Evolutionary conservation across 2,329 filamentous ascomycete species (phyloP).

Genomic region (Rhynchosporium secalis): DNA sequence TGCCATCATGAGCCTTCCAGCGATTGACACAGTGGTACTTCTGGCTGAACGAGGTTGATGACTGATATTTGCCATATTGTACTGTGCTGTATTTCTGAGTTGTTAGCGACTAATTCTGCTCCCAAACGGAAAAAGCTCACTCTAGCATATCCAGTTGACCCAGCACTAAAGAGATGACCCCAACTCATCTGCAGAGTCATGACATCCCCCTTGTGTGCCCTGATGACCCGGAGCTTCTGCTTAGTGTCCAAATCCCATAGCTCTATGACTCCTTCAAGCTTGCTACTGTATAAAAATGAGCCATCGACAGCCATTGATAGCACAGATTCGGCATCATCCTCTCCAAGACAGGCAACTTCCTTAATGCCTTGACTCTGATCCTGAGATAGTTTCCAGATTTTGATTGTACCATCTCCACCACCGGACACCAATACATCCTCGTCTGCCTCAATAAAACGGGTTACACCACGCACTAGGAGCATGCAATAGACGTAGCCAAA

Average conservation of each 20-base stretch:
- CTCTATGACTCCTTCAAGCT: conserved; percentile 84
- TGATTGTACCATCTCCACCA: conserved; percentile 90
- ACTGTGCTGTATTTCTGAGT: conserved; percentile 65
- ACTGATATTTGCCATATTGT: conserved; percentile 59
- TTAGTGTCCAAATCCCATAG: conserved; percentile 96
- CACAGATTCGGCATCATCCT: conserved; percentile 62
- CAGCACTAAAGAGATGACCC: conserved; percentile 82
- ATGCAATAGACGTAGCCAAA: conserved; percentile 97
- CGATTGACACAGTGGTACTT: conserved; percentile 78
- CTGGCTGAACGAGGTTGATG: conserved; percentile 60
- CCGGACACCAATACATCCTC: conserved; percentile 87
- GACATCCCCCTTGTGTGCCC: conserved; percentile 76
- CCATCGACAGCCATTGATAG: conserved; percentile 84
- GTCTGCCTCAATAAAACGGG: conserved; percentile 65
- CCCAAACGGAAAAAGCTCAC: conserved; percentile 50
- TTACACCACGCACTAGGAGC: conserved; percentile 74
- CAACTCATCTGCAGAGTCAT: conserved; percentile 84
- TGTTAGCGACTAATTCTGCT: too few species aligned
- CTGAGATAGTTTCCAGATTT: conserved; percentile 75
- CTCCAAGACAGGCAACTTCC: conserved; percentile 66
- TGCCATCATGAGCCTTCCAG: conserved; percentile 83
- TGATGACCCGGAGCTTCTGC: conserved; percentile 85
- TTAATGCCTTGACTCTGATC: conserved; percentile 61
- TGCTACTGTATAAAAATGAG: conserved; percentile 88
- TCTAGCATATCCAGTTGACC: conserved; percentile 83